Evolutionary conservation across 225 moss, liverwort and hornwort species (phyloP).

Genomic region (Neckera pumila): DNA sequence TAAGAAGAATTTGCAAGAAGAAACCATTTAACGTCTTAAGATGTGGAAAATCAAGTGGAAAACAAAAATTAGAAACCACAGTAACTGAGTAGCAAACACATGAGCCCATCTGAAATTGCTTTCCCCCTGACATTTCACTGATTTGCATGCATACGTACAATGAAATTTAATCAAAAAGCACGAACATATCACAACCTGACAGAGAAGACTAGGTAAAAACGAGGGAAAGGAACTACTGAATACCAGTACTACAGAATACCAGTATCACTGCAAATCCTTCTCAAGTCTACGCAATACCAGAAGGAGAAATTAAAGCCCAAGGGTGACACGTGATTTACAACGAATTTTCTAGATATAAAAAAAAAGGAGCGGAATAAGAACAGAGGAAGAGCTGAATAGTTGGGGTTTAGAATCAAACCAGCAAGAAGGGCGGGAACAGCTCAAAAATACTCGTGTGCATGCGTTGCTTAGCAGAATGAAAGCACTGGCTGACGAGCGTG

Average conservation of each 20-base stretch:
- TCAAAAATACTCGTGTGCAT: constrained; percentile 94
- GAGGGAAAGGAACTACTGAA: background rate
- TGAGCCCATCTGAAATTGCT: background rate
- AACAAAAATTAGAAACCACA: background rate
- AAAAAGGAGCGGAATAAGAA: background rate
- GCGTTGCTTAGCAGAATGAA: constrained; percentile 81
- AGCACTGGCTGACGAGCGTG: constrained; percentile 94
- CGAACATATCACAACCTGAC: background rate
- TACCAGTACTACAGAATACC: background rate
- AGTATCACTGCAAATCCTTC: background rate
- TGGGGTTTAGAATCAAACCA: constrained; percentile 14
- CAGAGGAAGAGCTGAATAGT: background rate
- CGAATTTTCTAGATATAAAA: background rate
- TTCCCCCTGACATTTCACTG: background rate
- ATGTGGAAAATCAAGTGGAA: background rate
- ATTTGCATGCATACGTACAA: background rate
- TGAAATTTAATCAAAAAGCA: background rate
- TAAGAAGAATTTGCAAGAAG: background rate
- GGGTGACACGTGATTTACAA: background rate
- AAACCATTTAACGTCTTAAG: background rate
- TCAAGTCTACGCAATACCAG: background rate
- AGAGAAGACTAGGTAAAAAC: background rate
- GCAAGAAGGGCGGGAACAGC: constrained; percentile 74
- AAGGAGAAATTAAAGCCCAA: background rate
- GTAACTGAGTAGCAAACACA: background rate